Percentiles rank a stretch among this genome's conserved stretches.
Conservation (phyloP, 179 eudicot genomes). For the Monotropa hypopitys region DNA sequence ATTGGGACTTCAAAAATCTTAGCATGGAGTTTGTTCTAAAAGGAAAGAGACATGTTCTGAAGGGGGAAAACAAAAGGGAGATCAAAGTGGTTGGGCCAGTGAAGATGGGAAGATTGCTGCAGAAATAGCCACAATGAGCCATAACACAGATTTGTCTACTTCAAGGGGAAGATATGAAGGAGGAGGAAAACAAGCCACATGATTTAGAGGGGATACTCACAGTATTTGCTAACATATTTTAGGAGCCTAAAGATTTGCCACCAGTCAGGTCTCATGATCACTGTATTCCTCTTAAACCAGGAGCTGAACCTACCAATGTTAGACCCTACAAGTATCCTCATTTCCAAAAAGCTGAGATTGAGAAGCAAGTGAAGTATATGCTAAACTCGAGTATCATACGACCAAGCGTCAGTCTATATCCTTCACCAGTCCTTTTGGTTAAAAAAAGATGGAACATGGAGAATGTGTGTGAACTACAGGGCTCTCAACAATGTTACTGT, state of each 20-base stretch:
- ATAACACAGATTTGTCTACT: background rate
- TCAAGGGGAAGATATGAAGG: background rate
- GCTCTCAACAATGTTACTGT: background rate
- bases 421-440: background rate
- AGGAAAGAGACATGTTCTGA: too few species aligned
- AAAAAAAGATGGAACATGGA: background rate
- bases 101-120: too few species aligned
- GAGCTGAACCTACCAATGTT: background rate
- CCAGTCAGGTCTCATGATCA: too few species aligned
- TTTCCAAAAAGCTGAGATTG: background rate
- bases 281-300: too few species aligned
- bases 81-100: too few species aligned
- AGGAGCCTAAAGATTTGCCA: background rate
- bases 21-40: too few species aligned
- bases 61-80: too few species aligned
- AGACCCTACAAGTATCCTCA: background rate
- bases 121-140: too few species aligned
- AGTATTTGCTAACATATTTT: background rate
- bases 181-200: background rate
- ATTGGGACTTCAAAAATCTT: too few species aligned
- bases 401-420: background rate
- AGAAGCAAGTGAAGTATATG: background rate
- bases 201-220: background rate
- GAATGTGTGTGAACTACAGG: background rate
- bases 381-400: background rate